Evolutionary conservation across 345 rosid species (phyloP), one percentile per base, ranked within the genome.

Genomic region (Rhodamnia argentea): DNA sequence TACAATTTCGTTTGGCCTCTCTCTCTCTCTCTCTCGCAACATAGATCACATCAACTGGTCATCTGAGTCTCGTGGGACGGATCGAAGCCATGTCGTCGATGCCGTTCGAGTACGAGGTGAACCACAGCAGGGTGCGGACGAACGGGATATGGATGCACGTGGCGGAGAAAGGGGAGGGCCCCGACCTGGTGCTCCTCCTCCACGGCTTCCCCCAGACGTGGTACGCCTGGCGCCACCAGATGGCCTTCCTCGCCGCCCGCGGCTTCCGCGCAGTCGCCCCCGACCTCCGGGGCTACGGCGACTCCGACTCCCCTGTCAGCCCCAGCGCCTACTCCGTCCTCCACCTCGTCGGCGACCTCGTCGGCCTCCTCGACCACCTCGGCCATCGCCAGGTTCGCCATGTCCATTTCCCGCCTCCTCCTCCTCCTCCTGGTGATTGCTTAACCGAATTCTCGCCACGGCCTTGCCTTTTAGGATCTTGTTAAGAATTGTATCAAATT

Each of bases 211-310:
- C 99, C 0, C 92, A 94, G 87, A 91, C 95, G 5, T 96, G 98
- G 99, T 96, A 93, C 87, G 84, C 94, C 20, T 94, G 98, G 98
- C 93, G 97, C 83, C 96, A 95, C 91, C 99, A 96, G 91, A 93
- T 96, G 88, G 57, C 16, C n/a, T 90, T 89, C 60, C 88, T 95
- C 55, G 91, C 97, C 23, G 89, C 94, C 6, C 88, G 90, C 29
- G 98, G 98, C 23, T 96, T 93, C 93, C 94, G 90, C 5, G 93
- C 94, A 22, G 89, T 96, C 83, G 99, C 98, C 5, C 99, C 99
- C 13, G 99, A 96, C 88, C 92, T 96, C 22, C 90, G 98, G 10
- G 99, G 98, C 56, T 95, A 87, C 82, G 98, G 99, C 5, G 97
- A 95, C 86, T 89, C 94, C 2, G 96, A 96, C 16, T 94, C 93